These are phyloP conservation scores for Coemansia sp. DNA, from an alignment of 192 early-diverging fungal genomes.

Conservation along the genomic window DNA sequence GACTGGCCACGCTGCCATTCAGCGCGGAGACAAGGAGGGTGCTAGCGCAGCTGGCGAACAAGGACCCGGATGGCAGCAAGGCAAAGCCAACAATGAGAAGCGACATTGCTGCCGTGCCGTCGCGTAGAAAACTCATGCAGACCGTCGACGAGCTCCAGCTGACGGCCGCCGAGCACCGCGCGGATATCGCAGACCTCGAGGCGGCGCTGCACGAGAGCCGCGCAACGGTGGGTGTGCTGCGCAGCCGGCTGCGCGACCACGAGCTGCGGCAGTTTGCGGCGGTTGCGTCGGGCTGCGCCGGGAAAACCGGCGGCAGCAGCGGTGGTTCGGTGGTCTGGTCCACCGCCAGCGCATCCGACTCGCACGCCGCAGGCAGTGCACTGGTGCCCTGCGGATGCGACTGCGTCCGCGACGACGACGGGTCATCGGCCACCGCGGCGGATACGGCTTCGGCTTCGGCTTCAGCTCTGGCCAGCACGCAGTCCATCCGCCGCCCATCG, in stretches of 20 bases:
- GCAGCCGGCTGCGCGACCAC: slow-evolving; percentile 30
- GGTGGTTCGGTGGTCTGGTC: neutral
- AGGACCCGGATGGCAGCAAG: too few species aligned
- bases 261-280: slow-evolving; percentile 40
- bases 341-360: neutral
- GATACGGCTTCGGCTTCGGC: neutral
- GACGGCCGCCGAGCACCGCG: slow-evolving; percentile 23
- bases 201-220: slow-evolving; percentile 26
- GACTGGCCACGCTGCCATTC: slow-evolving; percentile 24
- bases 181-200: slow-evolving; percentile 39
- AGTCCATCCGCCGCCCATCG: neutral
- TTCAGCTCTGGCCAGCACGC: neutral
- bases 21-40: slow-evolving; percentile 12
- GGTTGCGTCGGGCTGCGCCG: slow-evolving; percentile 27
- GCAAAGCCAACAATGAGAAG: too few species aligned
- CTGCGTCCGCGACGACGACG: too few species aligned
- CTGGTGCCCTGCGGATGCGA: neutral
- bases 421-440: too few species aligned
- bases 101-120: neutral
- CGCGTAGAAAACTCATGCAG: neutral
- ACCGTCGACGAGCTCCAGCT: slow-evolving; percentile 13
- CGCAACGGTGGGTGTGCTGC: slow-evolving; percentile 23
- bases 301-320: slow-evolving; percentile 32
- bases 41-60: neutral
- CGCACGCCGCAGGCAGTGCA: neutral